Percentiles rank a stretch among this genome's conserved stretches.
Evolutionary conservation across 257 asterid species (phyloP).

Genomic region (Forsythia viridissima): DNA sequence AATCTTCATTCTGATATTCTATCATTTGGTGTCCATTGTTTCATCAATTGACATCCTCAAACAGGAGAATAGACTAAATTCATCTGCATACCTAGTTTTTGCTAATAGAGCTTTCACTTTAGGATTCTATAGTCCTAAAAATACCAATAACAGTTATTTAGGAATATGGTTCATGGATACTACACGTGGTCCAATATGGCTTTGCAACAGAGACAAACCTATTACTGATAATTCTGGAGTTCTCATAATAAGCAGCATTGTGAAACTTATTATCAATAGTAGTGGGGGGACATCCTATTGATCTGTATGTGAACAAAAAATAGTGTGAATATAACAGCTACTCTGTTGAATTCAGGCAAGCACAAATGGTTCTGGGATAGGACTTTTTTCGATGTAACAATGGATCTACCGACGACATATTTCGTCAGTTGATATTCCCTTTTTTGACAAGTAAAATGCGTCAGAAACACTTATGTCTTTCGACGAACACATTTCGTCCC

Average conservation of each 20-base stretch:
- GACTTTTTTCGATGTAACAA: no score
- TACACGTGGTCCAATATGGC: slow-evolving; percentile 27
- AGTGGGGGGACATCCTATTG: slow-evolving; percentile 17
- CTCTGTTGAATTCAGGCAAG: slow-evolving; percentile 38
- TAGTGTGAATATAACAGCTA: slow-evolving; percentile 32
- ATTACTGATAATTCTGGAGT: not conserved
- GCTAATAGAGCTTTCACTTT: slow-evolving; percentile 34
- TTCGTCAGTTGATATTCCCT: no score
- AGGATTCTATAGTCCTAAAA: slow-evolving; percentile 32
- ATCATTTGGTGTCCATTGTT: slow-evolving; percentile 11
- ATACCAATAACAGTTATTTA: slow-evolving; percentile 33
- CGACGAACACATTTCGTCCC: no score
- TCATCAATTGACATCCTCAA: slow-evolving; percentile 27
- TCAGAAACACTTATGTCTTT: no score
- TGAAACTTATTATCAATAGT: slow-evolving; percentile 24
- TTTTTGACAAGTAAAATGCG: no score
- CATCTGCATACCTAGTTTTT: slow-evolving; percentile 39
- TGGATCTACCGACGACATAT: no score
- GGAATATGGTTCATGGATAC: slow-evolving; percentile 34
- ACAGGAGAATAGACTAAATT: slow-evolving; percentile 35
- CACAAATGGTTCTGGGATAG: not conserved
- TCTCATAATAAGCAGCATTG: slow-evolving; percentile 34
- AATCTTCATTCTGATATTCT: not conserved
- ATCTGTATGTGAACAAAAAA: slow-evolving; percentile 20
- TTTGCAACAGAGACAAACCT: slow-evolving; percentile 42